Evolutionary conservation across 768 basidiomycete genomes (phyloP), one percentile per base, ranked within the genome.

Genomic region (Phanerochaete carnosa): DNA sequence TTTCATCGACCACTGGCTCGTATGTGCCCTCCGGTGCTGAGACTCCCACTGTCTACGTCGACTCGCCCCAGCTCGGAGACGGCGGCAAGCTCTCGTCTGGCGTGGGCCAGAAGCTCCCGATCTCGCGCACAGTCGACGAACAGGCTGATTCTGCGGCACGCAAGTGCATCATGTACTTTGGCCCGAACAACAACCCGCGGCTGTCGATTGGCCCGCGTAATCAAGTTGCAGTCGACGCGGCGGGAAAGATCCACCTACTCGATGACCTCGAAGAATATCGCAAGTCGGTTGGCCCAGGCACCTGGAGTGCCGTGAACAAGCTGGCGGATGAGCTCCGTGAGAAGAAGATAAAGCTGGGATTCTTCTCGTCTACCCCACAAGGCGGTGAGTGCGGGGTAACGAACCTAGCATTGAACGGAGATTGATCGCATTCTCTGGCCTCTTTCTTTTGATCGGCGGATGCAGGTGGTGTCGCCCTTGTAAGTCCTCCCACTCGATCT

Each of bases 321-420:
- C 87, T 94, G 49, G 89, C 91, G 4, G 86, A 90, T 53, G 93
- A 94, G 69, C 81, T 97, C 45, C 86, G 88, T 59, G 86, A 90
- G 73, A 92, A 90, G 76, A 89, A 94, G 63, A 78, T 92, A 71
- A 93, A 91, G 74, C 91, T 96, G 64, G 89, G 88, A 25, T 96
- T 96, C 83, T 96, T 96, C 76, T 94, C 91, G 29, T 94, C 93
- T 11, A 98, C 95, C 6, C 95, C 95, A 12, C 94, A 96, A 77
- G 95, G 95, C 80, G 87, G 90, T 89, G 74, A 69, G 82, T 69
- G 55, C 49, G 62, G 64, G 65, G 60, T 61, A 57, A 35, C 50
- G 39, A 47, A 45, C 32, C 39, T 63, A n/a, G 37, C 33, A 26
- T 22, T 60, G 54, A 45, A 54, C 62, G 65, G 65, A 61, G 54